Evolutionary conservation across 108 stramenopile genomes (phyloP).

Genomic region (Cylindrotheca closterium): DNA sequence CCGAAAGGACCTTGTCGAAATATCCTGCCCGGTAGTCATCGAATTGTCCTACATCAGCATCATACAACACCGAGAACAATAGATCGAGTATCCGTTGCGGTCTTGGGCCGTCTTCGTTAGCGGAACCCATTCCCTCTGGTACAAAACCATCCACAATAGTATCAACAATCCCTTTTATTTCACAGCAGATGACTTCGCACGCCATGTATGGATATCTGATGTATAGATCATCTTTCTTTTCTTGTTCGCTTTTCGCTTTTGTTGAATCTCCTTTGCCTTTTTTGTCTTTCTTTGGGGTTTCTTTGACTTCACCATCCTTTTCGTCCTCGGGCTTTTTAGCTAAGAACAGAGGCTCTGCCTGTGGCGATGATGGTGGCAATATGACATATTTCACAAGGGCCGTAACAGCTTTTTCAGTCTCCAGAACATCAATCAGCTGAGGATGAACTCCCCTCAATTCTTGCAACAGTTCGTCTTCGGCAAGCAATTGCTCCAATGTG

Average conservation of each 20-base stretch:
- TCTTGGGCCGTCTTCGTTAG: not conserved
- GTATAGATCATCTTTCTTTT: conserved; percentile 25
- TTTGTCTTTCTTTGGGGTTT: not conserved
- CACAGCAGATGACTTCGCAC: conserved; percentile 95
- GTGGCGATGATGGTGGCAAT: conserved; percentile 11
- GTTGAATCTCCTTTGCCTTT: conserved; percentile 2
- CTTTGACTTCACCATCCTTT: conserved; percentile 6
- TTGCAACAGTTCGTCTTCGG: conserved; percentile 94
- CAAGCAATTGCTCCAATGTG: conserved; percentile 81
- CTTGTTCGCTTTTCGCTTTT: conserved; percentile 3
- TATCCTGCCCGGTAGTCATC: conserved; percentile 95
- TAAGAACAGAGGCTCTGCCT: not conserved
- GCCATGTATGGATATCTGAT: conserved; percentile 94
- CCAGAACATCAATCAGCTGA: conserved; percentile 84
- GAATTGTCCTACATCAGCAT: conserved; percentile 58
- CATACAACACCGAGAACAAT: conserved; percentile 78
- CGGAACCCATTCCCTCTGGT: conserved; percentile 16
- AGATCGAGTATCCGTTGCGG: conserved; percentile 49
- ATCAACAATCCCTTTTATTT: conserved; percentile 78
- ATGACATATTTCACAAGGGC: conserved; percentile 74
- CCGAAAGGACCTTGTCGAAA: conserved; percentile 88
- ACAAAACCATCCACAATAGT: conserved; percentile 74
- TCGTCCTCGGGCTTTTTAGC: conserved; percentile 1
- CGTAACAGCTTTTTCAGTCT: conserved; percentile 65
- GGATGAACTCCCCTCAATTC: conserved; percentile 88